A percentile compares a stretch with the other conserved stretches of the same genome.
Evolutionary conservation across 805 yeast species (phyloP).

Genomic region (Candida morakotiae): DNA sequence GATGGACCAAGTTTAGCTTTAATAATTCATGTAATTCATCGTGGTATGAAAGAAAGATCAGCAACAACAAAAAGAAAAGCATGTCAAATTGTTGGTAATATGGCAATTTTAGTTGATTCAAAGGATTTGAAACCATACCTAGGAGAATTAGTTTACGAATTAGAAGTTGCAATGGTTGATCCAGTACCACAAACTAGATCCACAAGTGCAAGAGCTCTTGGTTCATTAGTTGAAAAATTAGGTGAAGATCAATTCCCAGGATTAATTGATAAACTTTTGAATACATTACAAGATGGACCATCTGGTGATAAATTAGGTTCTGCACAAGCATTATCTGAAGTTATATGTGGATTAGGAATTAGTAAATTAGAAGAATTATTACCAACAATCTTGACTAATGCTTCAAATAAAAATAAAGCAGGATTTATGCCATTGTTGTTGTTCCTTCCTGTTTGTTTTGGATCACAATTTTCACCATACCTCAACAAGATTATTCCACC

Average conservation of each 20-base stretch:
- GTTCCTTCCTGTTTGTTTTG: constrained; percentile 92
- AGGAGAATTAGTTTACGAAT: constrained; percentile 68
- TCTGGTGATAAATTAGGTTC: constrained; percentile 94
- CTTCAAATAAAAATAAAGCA: constrained; percentile 74
- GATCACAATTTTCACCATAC: constrained; percentile 86
- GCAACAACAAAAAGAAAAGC: constrained; percentile 90
- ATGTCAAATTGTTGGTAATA: constrained; percentile 97
- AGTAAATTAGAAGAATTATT: constrained; percentile 82
- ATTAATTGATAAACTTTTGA: constrained; percentile 74
- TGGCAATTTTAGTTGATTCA: constrained; percentile 92
- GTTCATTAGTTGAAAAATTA: constrained; percentile 90
- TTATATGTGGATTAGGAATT: constrained; percentile 86
- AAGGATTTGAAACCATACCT: constrained; percentile 83
- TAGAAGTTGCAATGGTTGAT: constrained; percentile 94
- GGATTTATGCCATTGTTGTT: constrained; percentile 89
- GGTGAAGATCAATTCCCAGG: constrained; percentile 97
- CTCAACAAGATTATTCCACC: constrained; percentile 86
- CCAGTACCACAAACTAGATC: constrained; percentile 97
- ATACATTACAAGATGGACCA: constrained; percentile 69
- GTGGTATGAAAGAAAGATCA: constrained; percentile 95
- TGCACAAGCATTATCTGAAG: constrained; percentile 95
- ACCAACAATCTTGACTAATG: constrained; percentile 67
- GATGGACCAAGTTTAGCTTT: constrained; percentile 97
- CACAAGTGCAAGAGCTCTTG: constrained; percentile 95
- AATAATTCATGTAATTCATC: constrained; percentile 87